Evolutionary conservation across 1,139 yeast species (phyloP), one percentile per base, ranked within the genome.

Genomic region (Debaryomycetaceae sp.): DNA sequence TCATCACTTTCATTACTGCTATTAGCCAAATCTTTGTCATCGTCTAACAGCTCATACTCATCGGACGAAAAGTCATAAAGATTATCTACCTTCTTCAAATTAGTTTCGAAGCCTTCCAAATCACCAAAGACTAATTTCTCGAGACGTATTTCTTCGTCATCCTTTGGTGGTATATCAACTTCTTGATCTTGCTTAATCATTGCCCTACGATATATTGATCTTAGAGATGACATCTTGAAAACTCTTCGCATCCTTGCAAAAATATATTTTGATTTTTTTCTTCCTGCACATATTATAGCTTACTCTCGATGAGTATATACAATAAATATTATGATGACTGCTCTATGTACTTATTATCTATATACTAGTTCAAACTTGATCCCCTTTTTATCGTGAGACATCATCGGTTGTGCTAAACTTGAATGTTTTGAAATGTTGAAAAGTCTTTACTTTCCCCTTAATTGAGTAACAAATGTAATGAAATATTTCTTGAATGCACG

Each of bases 111-210:
- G 22, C 92, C 94, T 33, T 81, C 82, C 2, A 74, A 55, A 58
- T 92, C 98, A 16, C 98, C 98, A 63, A 94, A 92, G 5, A 94
- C 96, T 15, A 87, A 71, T 58, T 79, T 86, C 48, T 91, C 96
- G 37, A 92, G 73, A 42, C 70, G 75, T 34, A 83, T 41, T 59
- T 91, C 98, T 55, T 88, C 96, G 39, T 78, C 84, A 58, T 87
- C 95, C 51, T 92, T 89, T 30, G 85, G 84, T 16, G 87, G 83
- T 8, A 67, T 11, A 2, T 17, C 13, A 8, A 9, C n/a, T 9
- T 16, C 26, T 33, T 22, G 26, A 22, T 8, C 26, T 11, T 22
- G 26, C 7, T 22, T 22, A 22, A 8, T 22, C 26, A 22, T 22
- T 22, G 2, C 7, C 26, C 11, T 22, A 11, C 11, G 11, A 11